Base-by-base conservation (phyloP, 176 grass and related monocot genomes). In the Aegilops bicornis region DNA sequence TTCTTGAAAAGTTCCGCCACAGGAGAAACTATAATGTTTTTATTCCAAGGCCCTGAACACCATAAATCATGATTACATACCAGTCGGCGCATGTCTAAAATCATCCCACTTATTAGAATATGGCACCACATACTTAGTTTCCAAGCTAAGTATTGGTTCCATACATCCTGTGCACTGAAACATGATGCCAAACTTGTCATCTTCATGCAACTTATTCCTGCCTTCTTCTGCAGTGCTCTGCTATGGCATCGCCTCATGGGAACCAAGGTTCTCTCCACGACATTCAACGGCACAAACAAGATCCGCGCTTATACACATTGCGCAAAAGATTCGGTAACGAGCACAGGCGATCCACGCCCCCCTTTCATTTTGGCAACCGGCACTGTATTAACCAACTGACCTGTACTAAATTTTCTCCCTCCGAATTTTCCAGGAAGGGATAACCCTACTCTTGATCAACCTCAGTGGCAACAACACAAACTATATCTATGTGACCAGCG, bases 201-300 rank as follows among this genome's bases (percentile, higher is more conserved):
- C 48, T 69, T 85, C 30, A 69, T 87, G 20, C 33, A 81, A 61
- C 37, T 59, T 77, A 43, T 89, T 84, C 69, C 56, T 75, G 59
- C 39, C 84, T 76, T 84, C 76, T 6, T 1, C 12, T 88, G 73
- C 84, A 95, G 94, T 83, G 94, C 94, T 85, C 71, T 95, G 13
- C 64, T 95, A 47, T 95, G 94, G 94, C 89, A 95, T 83, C 88
- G 89, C 10, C 86, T 95, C 64, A 95, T 95, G 94, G 94, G 91
- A 61, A 89, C 45, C 60, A 89, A 81, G 45, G 94, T 95, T 83
- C 87, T 95, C 47, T 78, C 72, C 1, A 71, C 87, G 14, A 84
- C 79, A 74, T 95, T 93, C 84, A 89, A 83, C 4, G 86, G 86
- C 62, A 95, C 78, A 60, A 89, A 89, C 22, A 89, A 76, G 81